Conservation (phyloP, 768 basidiomycete species). For the Pleurotus salmoneostramineus region DNA sequence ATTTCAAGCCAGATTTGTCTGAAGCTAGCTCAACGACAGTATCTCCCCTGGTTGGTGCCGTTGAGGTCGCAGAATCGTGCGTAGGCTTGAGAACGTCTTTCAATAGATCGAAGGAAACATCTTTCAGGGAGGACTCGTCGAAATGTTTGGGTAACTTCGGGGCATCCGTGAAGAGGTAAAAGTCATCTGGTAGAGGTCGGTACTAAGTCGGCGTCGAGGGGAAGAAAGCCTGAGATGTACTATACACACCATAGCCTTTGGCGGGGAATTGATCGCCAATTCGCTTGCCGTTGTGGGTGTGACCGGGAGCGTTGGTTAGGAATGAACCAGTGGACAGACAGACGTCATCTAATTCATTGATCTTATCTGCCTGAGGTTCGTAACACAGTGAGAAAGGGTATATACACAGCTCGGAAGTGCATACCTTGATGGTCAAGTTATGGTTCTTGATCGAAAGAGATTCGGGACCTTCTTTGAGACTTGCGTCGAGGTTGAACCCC, state of each 20-base stretch:
- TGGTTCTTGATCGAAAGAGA: slow-evolving; percentile 50
- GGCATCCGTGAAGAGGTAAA: slow-evolving; percentile 48
- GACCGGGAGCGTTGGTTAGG: slow-evolving; percentile 40
- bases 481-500: slow-evolving; percentile 81
- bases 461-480: slow-evolving; percentile 40
- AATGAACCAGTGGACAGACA: slow-evolving; percentile 52
- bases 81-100: slow-evolving; percentile 33
- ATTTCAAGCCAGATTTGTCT: slow-evolving; percentile 52
- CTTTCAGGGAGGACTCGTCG: slow-evolving; percentile 32
- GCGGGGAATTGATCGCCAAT: slow-evolving; percentile 59
- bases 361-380: slow-evolving; percentile 42
- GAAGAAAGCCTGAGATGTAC: slow-evolving; percentile 3
- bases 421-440: slow-evolving; percentile 35
- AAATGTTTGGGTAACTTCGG: slow-evolving; percentile 45
- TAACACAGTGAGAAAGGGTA: slow-evolving; percentile 2
- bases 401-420: not conserved
- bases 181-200: slow-evolving; percentile 50
- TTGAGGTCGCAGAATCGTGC: slow-evolving; percentile 19
- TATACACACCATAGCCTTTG: slow-evolving; percentile 52
- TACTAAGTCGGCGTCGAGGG: too few relatives aligned
- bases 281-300: slow-evolving; percentile 43
- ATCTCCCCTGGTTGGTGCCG: slow-evolving; percentile 22
- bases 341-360: slow-evolving; percentile 46
- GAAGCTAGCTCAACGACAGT: slow-evolving; percentile 53
- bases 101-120: slow-evolving; percentile 40